Base-by-base conservation (phyloP, 2,329 filamentous ascomycete genomes). In the Hypoxylon sp. region DNA sequence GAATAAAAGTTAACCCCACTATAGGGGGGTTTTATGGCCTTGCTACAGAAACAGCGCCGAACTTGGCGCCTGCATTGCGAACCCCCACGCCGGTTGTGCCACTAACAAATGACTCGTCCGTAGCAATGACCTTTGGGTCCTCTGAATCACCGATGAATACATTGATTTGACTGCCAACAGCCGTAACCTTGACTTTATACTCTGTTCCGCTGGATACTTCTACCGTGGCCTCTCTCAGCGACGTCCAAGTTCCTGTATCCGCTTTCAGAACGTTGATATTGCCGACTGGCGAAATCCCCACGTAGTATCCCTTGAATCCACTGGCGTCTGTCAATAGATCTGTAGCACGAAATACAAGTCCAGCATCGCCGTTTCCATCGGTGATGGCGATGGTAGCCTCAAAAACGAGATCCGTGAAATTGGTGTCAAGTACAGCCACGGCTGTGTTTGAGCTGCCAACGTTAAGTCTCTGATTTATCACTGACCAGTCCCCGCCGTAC, bases 341-440 rank as follows among this genome's bases (percentile, higher is more conserved):
- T 3, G 72, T 68, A 4, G 76, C 78, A n/a, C 80, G 77, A 69
- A 82, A 82, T 24, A 82, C 51, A 4, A 82, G 67, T 1, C 79
- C 79, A 1, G 79, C 80, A 29, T 79, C 70, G 2, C 74, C 73
- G 21, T 39, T 47, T 13, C 67, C 65, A 1, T 19, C 39, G 1
- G 55, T 59, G 19, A 77, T 32, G 0, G 72, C 67, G 17, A 81
- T 59, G 10, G 77, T 76, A 1, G 73, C 79, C 6, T 79, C 74
- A 47, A 77, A 78, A 10, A 76, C 63, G 0, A 80, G 62, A 48
- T 80, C 75, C 0, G 73, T 72, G 46, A 81, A 82, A 65, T 80
- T 79, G 7, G 79, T 81, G 53, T 81, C 78, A 15, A 81, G 73
- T 44, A 78, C 62, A 0, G 79, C 78, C 27, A 72, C 74, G 8